Evolutionary conservation across 257 asterid species (phyloP).

Genomic region (Fraxinus pennsylvanica): DNA sequence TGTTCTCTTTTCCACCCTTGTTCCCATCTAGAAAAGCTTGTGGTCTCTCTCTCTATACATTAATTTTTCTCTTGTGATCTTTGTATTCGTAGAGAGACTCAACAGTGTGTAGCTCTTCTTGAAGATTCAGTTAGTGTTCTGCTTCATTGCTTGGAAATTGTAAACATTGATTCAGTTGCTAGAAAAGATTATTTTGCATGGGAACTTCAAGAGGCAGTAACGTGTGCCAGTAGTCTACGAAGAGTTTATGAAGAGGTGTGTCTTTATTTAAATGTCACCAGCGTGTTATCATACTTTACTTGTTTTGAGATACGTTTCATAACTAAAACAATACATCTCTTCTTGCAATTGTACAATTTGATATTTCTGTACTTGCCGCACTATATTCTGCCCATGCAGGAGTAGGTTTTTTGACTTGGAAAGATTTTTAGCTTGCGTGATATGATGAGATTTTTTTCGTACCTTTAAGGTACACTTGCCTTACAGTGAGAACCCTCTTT

Average conservation of each 20-base stretch:
- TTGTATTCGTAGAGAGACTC: constrained; percentile 57
- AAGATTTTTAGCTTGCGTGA: neutral
- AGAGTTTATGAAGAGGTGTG: constrained; percentile 93
- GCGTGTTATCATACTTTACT: constrained; percentile 8
- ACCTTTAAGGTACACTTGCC: neutral
- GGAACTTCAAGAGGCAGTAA: constrained; percentile 75
- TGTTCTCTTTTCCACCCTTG: neutral
- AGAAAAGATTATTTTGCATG: constrained; percentile 44
- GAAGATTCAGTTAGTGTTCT: constrained; percentile 74
- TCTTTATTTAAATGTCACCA: constrained; percentile 20
- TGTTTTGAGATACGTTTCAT: neutral
- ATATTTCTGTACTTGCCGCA: neutral
- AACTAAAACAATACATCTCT: neutral
- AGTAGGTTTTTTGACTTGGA: neutral
- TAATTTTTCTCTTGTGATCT: constrained; percentile 13
- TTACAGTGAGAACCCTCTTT: constrained; percentile 3
- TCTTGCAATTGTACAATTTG: neutral
- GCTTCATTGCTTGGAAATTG: constrained; percentile 81
- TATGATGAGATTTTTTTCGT: neutral
- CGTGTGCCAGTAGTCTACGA: constrained; percentile 74
- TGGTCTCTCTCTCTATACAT: constrained; percentile 12
- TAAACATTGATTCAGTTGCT: constrained; percentile 32
- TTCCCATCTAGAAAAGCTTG: neutral
- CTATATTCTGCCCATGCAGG: neutral
- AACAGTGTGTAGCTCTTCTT: constrained; percentile 61